phyloP scores from a whole-genome alignment of 169 alveolate genomes.

The Besnoitia besnoiti region DNA sequence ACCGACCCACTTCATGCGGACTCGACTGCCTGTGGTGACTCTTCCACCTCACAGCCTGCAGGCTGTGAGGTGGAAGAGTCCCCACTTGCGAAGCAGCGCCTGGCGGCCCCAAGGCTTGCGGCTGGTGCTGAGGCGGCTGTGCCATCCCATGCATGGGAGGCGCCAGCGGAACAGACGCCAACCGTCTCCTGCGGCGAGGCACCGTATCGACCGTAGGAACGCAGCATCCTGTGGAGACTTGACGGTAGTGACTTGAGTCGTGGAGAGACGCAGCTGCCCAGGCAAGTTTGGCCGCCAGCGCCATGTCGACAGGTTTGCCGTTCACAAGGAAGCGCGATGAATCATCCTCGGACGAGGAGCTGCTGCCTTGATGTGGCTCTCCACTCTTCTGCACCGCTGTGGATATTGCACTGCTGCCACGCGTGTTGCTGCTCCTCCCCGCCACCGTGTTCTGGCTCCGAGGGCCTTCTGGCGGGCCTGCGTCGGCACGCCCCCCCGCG shows the following conservation, averaged over 20 bases:
- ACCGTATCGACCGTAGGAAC: constrained; percentile 36
- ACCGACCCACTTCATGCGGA: neutral
- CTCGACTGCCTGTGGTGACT: no score
- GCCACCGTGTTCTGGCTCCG: neutral
- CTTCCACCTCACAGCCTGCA: no score
- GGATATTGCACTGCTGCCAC: neutral
- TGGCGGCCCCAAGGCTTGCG: neutral
- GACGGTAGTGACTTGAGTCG: neutral
- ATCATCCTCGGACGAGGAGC: neutral
- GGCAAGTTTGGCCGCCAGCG: neutral
- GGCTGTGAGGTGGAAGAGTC: no score
- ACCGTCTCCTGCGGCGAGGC: constrained; percentile 32
- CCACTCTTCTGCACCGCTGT: neutral
- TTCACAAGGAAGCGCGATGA: neutral
- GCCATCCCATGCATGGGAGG: neutral
- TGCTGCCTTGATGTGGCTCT: neutral
- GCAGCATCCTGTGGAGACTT: constrained; percentile 31
- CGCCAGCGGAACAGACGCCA: neutral
- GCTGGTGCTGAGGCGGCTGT: neutral
- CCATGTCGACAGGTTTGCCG: neutral
- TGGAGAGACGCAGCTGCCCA: neutral
- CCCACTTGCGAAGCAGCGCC: no score
- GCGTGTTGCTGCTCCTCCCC: neutral
- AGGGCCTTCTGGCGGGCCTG: neutral
- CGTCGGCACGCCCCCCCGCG: neutral